A percentile compares a stretch with the other conserved stretches of the same genome.
phyloP scores from a whole-genome alignment of 768 basidiomycete species.

The Termitomyces sp. region DNA sequence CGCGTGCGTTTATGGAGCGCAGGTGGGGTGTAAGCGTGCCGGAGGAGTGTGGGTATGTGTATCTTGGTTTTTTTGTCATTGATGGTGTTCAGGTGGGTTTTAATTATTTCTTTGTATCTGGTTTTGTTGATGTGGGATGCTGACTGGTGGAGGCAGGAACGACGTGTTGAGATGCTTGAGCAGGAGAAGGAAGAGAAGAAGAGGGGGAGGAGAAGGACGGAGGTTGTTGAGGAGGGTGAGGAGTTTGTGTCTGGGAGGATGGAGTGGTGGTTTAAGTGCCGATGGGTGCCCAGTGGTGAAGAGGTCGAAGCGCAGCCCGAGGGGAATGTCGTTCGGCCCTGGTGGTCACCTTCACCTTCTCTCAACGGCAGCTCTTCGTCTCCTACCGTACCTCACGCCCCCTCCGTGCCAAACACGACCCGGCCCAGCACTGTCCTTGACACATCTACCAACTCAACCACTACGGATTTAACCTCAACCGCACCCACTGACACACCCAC shows the following conservation, averaged over 20 bases:
- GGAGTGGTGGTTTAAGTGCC: constrained; percentile 42
- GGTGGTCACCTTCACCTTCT: constrained; percentile 24
- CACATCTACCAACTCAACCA: no score
- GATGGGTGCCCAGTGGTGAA: constrained; percentile 52
- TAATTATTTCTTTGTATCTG: constrained; percentile 18
- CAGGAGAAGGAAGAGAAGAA: not conserved
- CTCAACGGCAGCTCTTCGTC: not conserved
- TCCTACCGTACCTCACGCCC: not conserved
- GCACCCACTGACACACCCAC: not conserved
- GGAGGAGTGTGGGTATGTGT: constrained; percentile 36
- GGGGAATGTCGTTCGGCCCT: constrained; percentile 16
- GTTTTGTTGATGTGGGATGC: not conserved
- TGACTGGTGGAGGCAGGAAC: not conserved
- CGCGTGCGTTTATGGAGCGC: constrained; percentile 23
- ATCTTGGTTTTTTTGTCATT: constrained; percentile 47
- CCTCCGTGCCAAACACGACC: not conserved
- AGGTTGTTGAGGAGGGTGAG: not conserved
- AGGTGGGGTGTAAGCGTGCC: constrained; percentile 32
- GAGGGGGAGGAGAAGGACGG: not conserved
- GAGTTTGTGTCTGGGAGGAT: constrained; percentile 28
- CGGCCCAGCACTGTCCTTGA: not conserved
- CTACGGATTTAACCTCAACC: not conserved
- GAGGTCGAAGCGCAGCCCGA: constrained; percentile 18
- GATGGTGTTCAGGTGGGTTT: constrained; percentile 30
- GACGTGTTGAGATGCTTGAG: not conserved